Base-by-base conservation (phyloP, 345 rosid species). In the Eucalyptus curtisii region DNA sequence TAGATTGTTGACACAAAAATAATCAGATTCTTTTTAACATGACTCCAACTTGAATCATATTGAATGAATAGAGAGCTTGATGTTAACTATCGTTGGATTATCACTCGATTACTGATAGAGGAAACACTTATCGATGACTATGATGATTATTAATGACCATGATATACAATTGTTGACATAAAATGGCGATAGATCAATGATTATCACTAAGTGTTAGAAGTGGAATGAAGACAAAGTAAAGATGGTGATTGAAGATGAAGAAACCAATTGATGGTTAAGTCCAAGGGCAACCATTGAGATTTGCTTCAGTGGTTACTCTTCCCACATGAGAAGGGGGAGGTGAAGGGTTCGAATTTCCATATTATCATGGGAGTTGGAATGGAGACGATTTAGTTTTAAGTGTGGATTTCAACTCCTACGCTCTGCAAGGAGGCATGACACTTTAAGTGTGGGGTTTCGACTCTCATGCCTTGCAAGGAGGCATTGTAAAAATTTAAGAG, bases 401-500 rank as follows among this genome's bases (percentile, higher is more conserved):
- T n/a, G n/a, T n/a, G n/a, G n/a, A n/a, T n/a, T n/a, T n/a, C n/a
- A n/a, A n/a, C n/a, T 52, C 10, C 4, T 52, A 52, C 2, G 5
- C 10, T 52, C 0, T 52, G 4, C 2, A 52, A 52, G 4, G 25
- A 52, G 57, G 10, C 25, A 52, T 20, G 25, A 3, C 2, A 52
- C 25, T 52, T 52, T 52, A 19, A 52, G 10, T 52, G 24, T 52
- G 24, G 50, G 24, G 24, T 52, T 52, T 52, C 2, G 10, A 52
- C 10, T 52, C 10, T 52, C 10, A 52, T 52, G 24, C 10, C 1
- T 52, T 52, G 24, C 1, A 52, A 20, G 0, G 2, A 19, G 4
- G 25, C 2, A 52, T 52, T 19, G 10, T 52, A 20, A 52, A 52
- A 52, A 52, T 52, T 2, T 52, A 2, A 52, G 24, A 52, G 10